Percentiles rank a stretch among this genome's conserved stretches.
These are phyloP conservation scores for Daedaleopsis sinensis DNA, from an alignment of 768 basidiomycete genomes.

Conservation along the genomic window DNA sequence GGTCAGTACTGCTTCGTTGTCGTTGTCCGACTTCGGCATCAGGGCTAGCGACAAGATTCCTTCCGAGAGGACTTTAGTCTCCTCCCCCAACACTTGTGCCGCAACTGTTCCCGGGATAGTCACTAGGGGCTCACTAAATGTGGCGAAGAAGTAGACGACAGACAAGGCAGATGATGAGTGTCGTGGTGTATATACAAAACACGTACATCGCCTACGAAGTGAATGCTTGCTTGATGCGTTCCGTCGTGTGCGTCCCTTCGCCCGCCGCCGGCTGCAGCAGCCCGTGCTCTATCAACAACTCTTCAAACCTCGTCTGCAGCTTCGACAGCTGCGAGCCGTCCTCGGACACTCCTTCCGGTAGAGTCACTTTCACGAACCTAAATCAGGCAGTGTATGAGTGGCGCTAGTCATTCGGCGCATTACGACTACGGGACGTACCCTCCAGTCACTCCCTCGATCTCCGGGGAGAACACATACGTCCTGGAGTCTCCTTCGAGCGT, in stretches of 20 bases:
- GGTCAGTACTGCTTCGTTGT: constrained; percentile 15
- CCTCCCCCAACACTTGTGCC: constrained; percentile 24
- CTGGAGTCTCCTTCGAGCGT: constrained; percentile 24
- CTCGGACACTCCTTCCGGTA: constrained; percentile 21
- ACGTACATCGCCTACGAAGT: constrained; percentile 5
- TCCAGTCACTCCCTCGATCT: constrained; percentile 23
- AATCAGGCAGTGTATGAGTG: neutral
- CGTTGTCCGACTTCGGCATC: constrained; percentile 2
- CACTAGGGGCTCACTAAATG: constrained; percentile 8
- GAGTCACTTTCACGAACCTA: constrained; percentile 27
- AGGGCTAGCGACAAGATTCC: constrained; percentile 24
- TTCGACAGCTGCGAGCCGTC: constrained; percentile 14
- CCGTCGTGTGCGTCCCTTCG: constrained; percentile 19
- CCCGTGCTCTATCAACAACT: constrained; percentile 26
- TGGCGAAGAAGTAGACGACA: neutral
- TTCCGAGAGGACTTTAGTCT: constrained; percentile 19
- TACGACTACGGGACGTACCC: constrained; percentile 10
- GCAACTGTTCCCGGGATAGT: constrained; percentile 20
- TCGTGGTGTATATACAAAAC: neutral
- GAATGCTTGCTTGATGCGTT: constrained; percentile 14
- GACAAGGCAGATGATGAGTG: neutral
- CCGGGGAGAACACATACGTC: constrained; percentile 26
- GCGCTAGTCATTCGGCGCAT: neutral
- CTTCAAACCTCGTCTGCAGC: constrained; percentile 29
- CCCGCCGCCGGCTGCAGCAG: constrained; percentile 24